Base-by-base conservation (phyloP, 164 flowering plant species). In the Vitis riparia region DNA sequence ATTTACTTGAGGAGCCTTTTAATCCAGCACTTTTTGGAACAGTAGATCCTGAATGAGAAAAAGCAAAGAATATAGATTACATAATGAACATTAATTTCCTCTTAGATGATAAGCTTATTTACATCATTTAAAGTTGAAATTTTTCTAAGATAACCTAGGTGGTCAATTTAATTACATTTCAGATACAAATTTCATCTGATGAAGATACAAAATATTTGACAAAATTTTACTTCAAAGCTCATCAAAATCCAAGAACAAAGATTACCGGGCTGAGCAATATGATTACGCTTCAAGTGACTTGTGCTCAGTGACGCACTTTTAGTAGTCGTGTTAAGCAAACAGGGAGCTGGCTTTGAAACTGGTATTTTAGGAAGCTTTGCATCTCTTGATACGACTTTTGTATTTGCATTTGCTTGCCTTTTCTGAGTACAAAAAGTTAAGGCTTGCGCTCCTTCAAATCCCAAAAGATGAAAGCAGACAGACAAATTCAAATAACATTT, bases 361-460 rank as follows among this genome's bases (percentile, higher is more conserved):
- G 84, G 77, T 60, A 71, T 27, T 70, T 78, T 90, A n/a, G 85
- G 81, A 48, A 84, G 50, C 50, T 83, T 87, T 37, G 78, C 66
- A 47, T 83, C 88, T 70, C 78, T 85, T 3, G 29, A 60, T 12
- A 75, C 50, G 59, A 57, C 70, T 70, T 68, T 82, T 49, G 66
- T 69, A 66, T 57, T 86, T n/a, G 72, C 19, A 71, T 59, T 84
- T 23, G 78, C 75, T 62, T 87, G 83, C 79, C 82, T 89, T 80
- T 85, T 91, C 61, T 86, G 76, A 66, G 91, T 95, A 74, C 53
- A 70, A 23, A 62, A 30, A 55, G 88, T 91, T 80, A 95, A 90
- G 91, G 81, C 9, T 53, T 67, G 66, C 50, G 29, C 14, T 53
- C 23, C 27, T 8, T 53, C 12, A 52, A 68, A 57, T 66, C 59